Evolutionary conservation across 2,329 filamentous ascomycete genomes (phyloP).

Genomic region (Aspergillus glaucus): DNA sequence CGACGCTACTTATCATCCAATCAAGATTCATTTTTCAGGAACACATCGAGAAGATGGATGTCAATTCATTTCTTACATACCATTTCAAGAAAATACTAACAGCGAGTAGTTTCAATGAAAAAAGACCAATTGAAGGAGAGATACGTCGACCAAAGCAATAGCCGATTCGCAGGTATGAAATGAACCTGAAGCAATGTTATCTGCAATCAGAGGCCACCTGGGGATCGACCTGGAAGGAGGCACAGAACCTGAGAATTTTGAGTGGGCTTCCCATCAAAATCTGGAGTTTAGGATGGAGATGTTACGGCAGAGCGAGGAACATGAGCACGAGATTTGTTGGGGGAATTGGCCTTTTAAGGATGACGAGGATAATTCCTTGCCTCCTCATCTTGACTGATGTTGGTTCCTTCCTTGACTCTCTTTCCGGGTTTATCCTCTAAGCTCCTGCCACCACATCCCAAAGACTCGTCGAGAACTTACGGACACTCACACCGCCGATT

Average conservation of each 20-base stretch:
- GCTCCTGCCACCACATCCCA: too few species aligned
- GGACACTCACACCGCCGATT: too few species aligned
- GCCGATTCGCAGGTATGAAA: constrained; percentile 20
- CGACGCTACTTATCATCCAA: not conserved
- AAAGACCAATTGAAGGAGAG: constrained; percentile 12
- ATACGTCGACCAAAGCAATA: constrained; percentile 17
- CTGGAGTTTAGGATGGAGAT: constrained; percentile 17
- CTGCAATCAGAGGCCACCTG: constrained; percentile 14
- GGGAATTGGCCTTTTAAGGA: constrained; percentile 23
- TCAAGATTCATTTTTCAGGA: constrained; percentile 3
- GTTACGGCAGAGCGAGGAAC: constrained; percentile 14
- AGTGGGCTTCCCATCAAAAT: constrained; percentile 14
- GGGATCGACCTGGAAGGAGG: constrained; percentile 20
- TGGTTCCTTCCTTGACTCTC: too few species aligned
- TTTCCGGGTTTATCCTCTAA: too few species aligned
- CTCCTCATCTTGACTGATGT: not conserved
- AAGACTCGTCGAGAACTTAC: too few species aligned
- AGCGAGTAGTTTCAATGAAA: constrained; percentile 11
- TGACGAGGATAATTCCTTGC: constrained; percentile 9
- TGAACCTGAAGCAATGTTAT: constrained; percentile 18
- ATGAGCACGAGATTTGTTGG: constrained; percentile 17
- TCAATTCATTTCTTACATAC: not conserved
- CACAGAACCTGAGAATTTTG: constrained; percentile 20
- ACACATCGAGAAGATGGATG: constrained; percentile 7
- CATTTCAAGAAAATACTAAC: constrained; percentile 1